phyloP scores from a whole-genome alignment of 2,329 filamentous ascomycete genomes.

The Fusarium goolgardi region DNA sequence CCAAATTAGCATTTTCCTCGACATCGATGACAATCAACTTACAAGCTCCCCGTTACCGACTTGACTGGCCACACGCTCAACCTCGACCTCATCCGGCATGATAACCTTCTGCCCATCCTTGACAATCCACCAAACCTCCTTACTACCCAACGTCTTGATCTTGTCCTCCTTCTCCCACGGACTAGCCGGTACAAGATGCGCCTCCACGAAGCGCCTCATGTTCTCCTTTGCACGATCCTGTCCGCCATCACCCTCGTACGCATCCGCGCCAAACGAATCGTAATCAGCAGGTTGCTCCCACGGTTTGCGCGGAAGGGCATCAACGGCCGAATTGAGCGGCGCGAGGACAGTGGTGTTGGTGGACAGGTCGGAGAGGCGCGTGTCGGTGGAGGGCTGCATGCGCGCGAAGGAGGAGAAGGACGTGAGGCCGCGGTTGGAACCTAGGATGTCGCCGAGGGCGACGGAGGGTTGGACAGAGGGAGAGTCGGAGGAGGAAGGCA shows the following conservation, averaged over 20 bases:
- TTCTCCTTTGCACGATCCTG: slow-evolving; percentile 82
- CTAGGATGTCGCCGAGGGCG: slow-evolving; percentile 86
- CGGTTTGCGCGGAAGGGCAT: slow-evolving; percentile 82
- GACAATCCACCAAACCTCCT: slow-evolving; percentile 85
- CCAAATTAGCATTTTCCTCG: slow-evolving; percentile 1
- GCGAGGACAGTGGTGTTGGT: slow-evolving; percentile 87
- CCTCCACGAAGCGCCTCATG: slow-evolving; percentile 82
- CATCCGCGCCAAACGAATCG: slow-evolving; percentile 70
- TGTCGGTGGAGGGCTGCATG: slow-evolving; percentile 75
- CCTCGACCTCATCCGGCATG: slow-evolving; percentile 82
- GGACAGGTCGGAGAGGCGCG: slow-evolving; percentile 73
- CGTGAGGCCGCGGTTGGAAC: slow-evolving; percentile 80
- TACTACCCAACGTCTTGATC: slow-evolving; percentile 70
- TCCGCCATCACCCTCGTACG: slow-evolving; percentile 81
- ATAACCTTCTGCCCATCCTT: slow-evolving; percentile 76
- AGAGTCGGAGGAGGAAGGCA: slow-evolving; percentile 37
- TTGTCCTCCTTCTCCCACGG: slow-evolving; percentile 80
- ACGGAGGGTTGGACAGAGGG: slow-evolving; percentile 61
- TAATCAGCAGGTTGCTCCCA: slow-evolving; percentile 86
- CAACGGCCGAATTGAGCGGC: slow-evolving; percentile 85
- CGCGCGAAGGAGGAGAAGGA: slow-evolving; percentile 86
- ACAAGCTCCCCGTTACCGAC: slow-evolving; percentile 89
- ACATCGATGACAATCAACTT: slow-evolving; percentile 43
- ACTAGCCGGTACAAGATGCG: slow-evolving; percentile 79
- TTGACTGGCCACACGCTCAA: slow-evolving; percentile 77